Conservation (phyloP, 352 stramenopile species). For the Globisporangium paroecandrum region DNA sequence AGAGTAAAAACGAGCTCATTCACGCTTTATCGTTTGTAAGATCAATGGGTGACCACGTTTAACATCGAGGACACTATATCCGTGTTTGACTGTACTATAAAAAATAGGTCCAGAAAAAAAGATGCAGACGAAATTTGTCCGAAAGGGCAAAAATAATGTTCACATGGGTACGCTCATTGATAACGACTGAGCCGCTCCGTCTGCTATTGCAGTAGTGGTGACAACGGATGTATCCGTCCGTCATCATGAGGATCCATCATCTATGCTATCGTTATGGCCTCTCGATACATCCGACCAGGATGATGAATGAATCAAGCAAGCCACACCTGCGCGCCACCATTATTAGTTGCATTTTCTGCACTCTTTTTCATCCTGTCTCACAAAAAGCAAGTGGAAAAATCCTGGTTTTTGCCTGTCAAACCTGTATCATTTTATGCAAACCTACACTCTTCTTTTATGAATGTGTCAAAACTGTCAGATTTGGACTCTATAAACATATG, state of each 20-base stretch:
- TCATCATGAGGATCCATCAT: no score
- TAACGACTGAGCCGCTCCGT: not conserved
- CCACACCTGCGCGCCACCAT: not conserved
- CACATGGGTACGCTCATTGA: not conserved
- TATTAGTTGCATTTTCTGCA: conserved; percentile 7
- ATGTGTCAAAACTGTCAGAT: not conserved
- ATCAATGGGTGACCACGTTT: no score
- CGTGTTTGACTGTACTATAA: not conserved
- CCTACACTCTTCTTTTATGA: not conserved
- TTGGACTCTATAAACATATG: not conserved
- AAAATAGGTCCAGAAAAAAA: not conserved
- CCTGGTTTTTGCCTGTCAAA: not conserved
- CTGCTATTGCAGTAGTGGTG: not conserved
- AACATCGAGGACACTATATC: not conserved
- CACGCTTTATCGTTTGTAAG: no score
- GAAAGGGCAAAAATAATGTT: not conserved
- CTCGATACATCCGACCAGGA: not conserved
- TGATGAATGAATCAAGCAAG: not conserved
- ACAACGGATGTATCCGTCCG: not conserved
- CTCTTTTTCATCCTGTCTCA: not conserved
- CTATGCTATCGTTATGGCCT: not conserved
- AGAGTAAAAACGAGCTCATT: no score
- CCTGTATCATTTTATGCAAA: not conserved
- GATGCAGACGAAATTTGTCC: not conserved
- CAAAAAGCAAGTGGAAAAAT: not conserved